Evolutionary conservation across 2,329 filamentous ascomycete genomes (phyloP).

Genomic region (Claviceps maximensis): DNA sequence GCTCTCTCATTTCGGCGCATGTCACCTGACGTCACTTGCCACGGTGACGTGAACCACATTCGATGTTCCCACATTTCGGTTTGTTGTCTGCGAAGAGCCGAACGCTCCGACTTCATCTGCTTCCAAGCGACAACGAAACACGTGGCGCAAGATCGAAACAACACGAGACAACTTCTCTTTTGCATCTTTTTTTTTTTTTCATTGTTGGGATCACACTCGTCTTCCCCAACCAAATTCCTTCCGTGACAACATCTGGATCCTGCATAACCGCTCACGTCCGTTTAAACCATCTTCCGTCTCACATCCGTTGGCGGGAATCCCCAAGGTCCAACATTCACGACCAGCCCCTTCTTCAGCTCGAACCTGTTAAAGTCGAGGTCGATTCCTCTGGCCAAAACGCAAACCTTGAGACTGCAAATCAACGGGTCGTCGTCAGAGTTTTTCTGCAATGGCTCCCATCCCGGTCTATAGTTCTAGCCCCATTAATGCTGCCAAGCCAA

Average conservation of each 20-base stretch:
- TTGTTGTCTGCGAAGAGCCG: neutral
- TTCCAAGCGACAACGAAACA: neutral
- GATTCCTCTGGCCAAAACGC: neutral
- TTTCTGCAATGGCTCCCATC: slow-evolving; percentile 42
- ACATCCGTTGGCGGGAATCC: neutral
- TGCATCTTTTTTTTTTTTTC: neutral
- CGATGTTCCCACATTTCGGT: neutral
- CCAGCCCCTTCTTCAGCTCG: neutral
- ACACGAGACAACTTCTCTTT: neutral
- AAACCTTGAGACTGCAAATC: neutral
- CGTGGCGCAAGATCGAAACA: neutral
- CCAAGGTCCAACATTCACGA: neutral
- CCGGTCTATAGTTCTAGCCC: slow-evolving; percentile 46
- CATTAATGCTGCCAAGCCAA: slow-evolving; percentile 42
- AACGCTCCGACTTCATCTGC: neutral
- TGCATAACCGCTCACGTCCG: neutral
- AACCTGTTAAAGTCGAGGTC: neutral
- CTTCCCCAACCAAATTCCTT: neutral
- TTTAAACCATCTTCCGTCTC: neutral
- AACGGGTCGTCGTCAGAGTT: neutral
- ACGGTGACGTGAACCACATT: neutral
- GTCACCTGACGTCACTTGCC: slow-evolving; percentile 6
- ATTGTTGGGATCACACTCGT: neutral
- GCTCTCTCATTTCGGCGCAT: neutral
- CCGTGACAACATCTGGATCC: neutral